These are phyloP conservation scores for Chlorociboria aeruginascens DNA, from an alignment of 495 filamentous ascomycete genomes.

Conservation along the genomic window DNA sequence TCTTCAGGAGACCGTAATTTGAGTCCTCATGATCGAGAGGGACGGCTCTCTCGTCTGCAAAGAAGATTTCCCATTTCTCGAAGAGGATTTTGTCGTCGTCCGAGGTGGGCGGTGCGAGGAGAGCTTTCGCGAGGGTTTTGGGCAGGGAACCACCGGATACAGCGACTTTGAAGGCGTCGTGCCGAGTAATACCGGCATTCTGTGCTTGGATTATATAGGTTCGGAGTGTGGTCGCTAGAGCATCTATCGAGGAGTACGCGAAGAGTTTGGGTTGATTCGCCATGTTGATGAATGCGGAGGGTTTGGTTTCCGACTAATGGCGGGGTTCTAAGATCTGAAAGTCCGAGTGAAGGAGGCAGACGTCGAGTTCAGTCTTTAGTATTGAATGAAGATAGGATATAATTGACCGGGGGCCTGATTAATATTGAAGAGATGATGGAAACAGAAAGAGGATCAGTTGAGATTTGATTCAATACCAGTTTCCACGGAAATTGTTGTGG, in stretches of 20 bases:
- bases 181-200: slow-evolving; percentile 63
- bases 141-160: slow-evolving; percentile 94
- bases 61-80: slow-evolving; percentile 93
- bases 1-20: slow-evolving; percentile 82
- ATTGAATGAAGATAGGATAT: too few species aligned
- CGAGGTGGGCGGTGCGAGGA: slow-evolving; percentile 51
- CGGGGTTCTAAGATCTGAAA: neutral
- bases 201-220: slow-evolving; percentile 71
- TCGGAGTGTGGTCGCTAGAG: slow-evolving; percentile 63
- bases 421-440: too few species aligned
- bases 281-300: slow-evolving; percentile 37
- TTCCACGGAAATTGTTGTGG: too few species aligned
- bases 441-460: too few species aligned
- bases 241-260: slow-evolving; percentile 54
- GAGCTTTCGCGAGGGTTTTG: slow-evolving; percentile 64
- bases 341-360: neutral
- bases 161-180: slow-evolving; percentile 76
- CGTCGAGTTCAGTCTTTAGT: neutral
- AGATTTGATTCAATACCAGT: too few species aligned
- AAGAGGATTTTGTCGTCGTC: slow-evolving; percentile 58
- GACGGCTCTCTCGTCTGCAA: slow-evolving; percentile 92
- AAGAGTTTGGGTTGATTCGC: slow-evolving; percentile 70
- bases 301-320: neutral
- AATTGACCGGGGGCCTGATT: too few species aligned
- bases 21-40: slow-evolving; percentile 85